Evolutionary conservation across 2,329 filamentous ascomycete species (phyloP).

Genomic region (Fusarium transvaalense): DNA sequence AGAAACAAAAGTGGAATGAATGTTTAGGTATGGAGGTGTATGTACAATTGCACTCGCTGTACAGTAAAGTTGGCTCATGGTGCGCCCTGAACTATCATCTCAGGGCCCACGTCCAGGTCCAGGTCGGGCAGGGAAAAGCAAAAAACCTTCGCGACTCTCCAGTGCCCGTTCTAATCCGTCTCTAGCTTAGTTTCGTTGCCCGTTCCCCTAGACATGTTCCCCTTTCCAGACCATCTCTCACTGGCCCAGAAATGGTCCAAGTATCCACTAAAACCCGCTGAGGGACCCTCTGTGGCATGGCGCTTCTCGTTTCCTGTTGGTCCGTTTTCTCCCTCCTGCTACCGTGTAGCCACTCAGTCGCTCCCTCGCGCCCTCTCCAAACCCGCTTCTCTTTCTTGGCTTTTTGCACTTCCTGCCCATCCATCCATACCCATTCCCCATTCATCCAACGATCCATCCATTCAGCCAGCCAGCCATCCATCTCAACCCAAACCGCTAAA

Average conservation of each 20-base stretch:
- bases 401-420: slow-evolving; percentile 41
- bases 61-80: slow-evolving; percentile 1
- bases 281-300: slow-evolving; percentile 31
- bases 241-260: background rate
- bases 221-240: slow-evolving; percentile 34
- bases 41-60: too few relatives aligned
- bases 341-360: slow-evolving; percentile 35
- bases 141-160: slow-evolving; percentile 27
- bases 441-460: slow-evolving; percentile 29
- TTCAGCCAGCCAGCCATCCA: too few relatives aligned
- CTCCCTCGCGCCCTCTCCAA: slow-evolving; percentile 39
- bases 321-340: slow-evolving; percentile 27
- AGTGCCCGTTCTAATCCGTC: slow-evolving; percentile 11
- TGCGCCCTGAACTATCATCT: background rate
- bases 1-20: background rate
- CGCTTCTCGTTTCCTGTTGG: slow-evolving; percentile 44
- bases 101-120: slow-evolving; percentile 10
- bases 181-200: slow-evolving; percentile 27
- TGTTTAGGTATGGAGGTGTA: too few relatives aligned
- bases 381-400: slow-evolving; percentile 43
- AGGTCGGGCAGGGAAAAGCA: slow-evolving; percentile 31
- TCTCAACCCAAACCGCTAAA: slow-evolving; percentile 27
- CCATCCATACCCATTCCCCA: slow-evolving; percentile 18
- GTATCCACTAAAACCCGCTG: slow-evolving; percentile 29
- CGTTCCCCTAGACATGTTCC: slow-evolving; percentile 20